Evolutionary conservation across 2,329 filamentous ascomycete genomes (phyloP).

Genomic region (Curvularia spicifera): DNA sequence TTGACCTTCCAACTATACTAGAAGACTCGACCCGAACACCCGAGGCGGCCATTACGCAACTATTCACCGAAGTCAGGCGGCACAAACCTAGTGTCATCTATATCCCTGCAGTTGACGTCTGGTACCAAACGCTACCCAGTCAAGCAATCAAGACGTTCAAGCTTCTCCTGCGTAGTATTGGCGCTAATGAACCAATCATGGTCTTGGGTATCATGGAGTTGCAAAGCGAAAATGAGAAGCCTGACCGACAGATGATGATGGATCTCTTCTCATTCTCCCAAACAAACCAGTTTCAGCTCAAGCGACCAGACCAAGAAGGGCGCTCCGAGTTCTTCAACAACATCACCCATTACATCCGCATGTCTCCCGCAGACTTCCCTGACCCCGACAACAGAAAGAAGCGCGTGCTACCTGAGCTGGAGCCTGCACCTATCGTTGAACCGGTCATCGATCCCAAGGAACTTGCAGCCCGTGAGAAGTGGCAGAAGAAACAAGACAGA

Average conservation of each 20-base stretch:
- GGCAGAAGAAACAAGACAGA: constrained; percentile 80
- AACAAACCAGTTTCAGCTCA: constrained; percentile 75
- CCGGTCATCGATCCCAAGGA: constrained; percentile 60
- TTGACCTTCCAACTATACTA: constrained; percentile 86
- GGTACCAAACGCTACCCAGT: constrained; percentile 75
- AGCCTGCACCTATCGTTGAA: constrained; percentile 67
- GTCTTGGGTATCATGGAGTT: constrained; percentile 84
- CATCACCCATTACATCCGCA: constrained; percentile 77
- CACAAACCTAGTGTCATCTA: constrained; percentile 97
- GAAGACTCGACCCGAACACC: constrained; percentile 81
- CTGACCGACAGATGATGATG: constrained; percentile 69
- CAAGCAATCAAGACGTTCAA: constrained; percentile 78
- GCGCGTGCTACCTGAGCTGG: constrained; percentile 77
- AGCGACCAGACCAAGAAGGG: constrained; percentile 68
- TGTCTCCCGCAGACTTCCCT: constrained; percentile 83
- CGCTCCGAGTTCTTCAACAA: constrained; percentile 81
- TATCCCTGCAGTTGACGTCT: constrained; percentile 86
- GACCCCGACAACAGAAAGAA: constrained; percentile 86
- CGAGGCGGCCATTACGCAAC: constrained; percentile 86
- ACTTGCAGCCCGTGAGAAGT: constrained; percentile 82
- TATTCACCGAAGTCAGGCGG: constrained; percentile 90
- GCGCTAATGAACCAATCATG: constrained; percentile 89
- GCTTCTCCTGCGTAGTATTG: constrained; percentile 78
- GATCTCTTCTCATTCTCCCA: constrained; percentile 86
- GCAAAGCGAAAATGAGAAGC: constrained; percentile 61